phyloP scores from a whole-genome alignment of 257 asterid species.

The Solanum boliviense region DNA sequence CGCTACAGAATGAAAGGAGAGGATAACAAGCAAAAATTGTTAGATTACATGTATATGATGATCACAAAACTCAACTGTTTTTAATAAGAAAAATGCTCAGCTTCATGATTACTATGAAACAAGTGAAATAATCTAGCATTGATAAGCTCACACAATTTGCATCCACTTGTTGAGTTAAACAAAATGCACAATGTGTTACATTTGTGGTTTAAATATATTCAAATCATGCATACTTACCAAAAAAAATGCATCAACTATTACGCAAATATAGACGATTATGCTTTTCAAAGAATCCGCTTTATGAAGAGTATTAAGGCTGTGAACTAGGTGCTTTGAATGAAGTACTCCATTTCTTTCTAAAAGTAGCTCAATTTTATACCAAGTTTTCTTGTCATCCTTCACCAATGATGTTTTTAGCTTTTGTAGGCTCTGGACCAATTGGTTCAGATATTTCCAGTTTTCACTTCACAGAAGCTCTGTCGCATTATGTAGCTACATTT shows the following conservation, averaged over 20 bases:
- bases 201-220: neutral
- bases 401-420: neutral
- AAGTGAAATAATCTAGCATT: neutral
- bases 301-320: neutral
- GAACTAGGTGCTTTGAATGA: neutral
- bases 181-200: neutral
- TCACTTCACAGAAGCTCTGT: neutral
- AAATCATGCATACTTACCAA: neutral
- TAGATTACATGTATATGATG: neutral
- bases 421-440: neutral
- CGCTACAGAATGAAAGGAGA: slow-evolving; percentile 46
- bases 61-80: neutral
- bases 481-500: neutral
- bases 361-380: neutral
- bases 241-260: neutral
- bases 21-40: neutral
- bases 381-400: neutral
- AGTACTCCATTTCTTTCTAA: neutral
- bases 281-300: neutral
- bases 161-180: neutral
- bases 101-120: neutral
- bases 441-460: neutral
- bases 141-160: neutral
- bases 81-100: neutral
- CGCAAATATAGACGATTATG: neutral